A percentile compares a stretch with the other conserved stretches of the same genome.
Evolutionary conservation across 2,329 filamentous ascomycete genomes (phyloP).

Genomic region (Fusarium udum): DNA sequence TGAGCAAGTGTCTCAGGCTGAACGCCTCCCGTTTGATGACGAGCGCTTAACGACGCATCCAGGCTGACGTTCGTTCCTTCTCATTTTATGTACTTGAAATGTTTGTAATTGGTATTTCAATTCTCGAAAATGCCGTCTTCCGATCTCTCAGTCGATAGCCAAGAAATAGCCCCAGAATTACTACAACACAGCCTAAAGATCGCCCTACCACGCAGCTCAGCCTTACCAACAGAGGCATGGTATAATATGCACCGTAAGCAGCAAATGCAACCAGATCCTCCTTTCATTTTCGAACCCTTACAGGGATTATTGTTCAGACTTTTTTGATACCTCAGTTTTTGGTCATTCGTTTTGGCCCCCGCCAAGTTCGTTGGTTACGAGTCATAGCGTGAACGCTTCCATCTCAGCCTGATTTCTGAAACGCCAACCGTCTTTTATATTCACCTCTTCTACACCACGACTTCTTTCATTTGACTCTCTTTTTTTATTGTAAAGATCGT

Average conservation of each 20-base stretch:
- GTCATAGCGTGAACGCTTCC: background rate
- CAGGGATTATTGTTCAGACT: constrained; percentile 4
- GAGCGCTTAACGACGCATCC: background rate
- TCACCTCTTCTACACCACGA: background rate
- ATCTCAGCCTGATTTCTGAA: constrained; percentile 22
- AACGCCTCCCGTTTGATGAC: constrained; percentile 8
- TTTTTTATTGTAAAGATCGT: background rate
- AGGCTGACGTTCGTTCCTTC: background rate
- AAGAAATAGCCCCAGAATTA: constrained; percentile 17
- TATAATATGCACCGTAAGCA: constrained; percentile 36
- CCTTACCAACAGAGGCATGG: constrained; percentile 38
- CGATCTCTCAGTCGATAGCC: background rate
- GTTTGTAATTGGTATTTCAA: background rate
- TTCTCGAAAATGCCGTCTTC: background rate
- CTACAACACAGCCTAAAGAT: constrained; percentile 10
- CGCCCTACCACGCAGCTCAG: constrained; percentile 16
- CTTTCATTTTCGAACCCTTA: background rate
- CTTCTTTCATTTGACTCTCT: background rate
- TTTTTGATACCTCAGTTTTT: constrained; percentile 1
- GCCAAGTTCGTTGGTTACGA: background rate
- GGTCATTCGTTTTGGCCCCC: constrained; percentile 6
- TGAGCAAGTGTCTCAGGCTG: background rate
- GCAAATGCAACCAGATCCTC: background rate
- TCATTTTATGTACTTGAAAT: background rate
- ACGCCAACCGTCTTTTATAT: constrained; percentile 9